phyloP scores from a whole-genome alignment of 2,329 filamentous ascomycete species.

The Aurifilum marmelostoma region DNA sequence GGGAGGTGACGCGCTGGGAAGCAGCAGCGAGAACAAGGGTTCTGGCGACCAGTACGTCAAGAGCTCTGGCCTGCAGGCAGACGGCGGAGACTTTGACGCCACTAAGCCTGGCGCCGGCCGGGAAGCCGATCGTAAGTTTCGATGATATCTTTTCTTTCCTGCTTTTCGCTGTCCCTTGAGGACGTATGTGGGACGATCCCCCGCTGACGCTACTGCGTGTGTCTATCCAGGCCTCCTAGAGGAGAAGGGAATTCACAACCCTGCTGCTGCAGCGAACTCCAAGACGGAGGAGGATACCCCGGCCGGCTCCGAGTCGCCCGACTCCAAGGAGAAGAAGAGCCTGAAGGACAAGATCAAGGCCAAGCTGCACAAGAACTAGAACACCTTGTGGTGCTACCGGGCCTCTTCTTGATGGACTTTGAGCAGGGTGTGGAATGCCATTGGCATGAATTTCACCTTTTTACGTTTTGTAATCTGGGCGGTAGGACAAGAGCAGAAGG shows the following conservation, averaged over 20 bases:
- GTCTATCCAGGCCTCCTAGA: slow-evolving; percentile 53
- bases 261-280: slow-evolving; percentile 30
- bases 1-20: not conserved
- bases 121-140: slow-evolving; percentile 66
- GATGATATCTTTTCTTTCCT: not conserved
- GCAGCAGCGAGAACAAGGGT: slow-evolving; percentile 42
- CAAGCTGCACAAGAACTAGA: slow-evolving; percentile 61
- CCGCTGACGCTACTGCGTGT: not conserved
- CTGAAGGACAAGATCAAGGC: slow-evolving; percentile 69
- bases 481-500: not conserved
- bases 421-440: not conserved
- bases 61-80: slow-evolving; percentile 61
- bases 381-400: slow-evolving; percentile 19
- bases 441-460: not conserved
- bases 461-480: not conserved
- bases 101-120: slow-evolving; percentile 64
- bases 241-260: slow-evolving; percentile 51
- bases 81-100: slow-evolving; percentile 71
- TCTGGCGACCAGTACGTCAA: slow-evolving; percentile 62
- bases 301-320: slow-evolving; percentile 30
- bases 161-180: too few species aligned
- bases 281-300: slow-evolving; percentile 30
- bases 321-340: slow-evolving; percentile 51
- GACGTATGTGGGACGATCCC: not conserved
- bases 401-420: slow-evolving; percentile 8